These are phyloP conservation scores for Oryza longistaminata DNA, from an alignment of 176 grass and related monocot species.

Conservation along the genomic window DNA sequence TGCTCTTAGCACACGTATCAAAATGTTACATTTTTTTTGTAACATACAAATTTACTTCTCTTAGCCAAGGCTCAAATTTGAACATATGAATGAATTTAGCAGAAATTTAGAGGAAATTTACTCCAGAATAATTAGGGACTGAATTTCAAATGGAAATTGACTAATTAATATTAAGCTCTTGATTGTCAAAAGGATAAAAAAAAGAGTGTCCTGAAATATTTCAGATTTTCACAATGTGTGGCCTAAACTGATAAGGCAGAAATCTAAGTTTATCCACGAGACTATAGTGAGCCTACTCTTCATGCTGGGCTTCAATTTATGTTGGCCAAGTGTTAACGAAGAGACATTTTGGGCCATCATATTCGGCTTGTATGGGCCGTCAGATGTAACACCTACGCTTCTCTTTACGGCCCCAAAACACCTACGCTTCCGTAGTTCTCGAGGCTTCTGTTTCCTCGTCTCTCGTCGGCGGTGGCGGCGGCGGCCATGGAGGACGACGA, in stretches of 20 bases:
- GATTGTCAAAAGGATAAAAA: too few species aligned
- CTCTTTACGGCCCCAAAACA: neutral
- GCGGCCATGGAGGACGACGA: slow-evolving; percentile 65
- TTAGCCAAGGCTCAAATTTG: too few species aligned
- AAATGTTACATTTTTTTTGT: too few species aligned
- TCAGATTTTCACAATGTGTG: too few species aligned
- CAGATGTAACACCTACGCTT: neutral
- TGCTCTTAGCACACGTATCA: too few species aligned
- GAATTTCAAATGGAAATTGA: neutral
- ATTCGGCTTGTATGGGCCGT: neutral
- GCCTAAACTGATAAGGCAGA: too few species aligned
- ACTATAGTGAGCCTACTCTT: neutral
- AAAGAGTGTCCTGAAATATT: too few species aligned
- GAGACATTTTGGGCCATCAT: neutral
- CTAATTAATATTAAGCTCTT: too few species aligned
- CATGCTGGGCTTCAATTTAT: neutral
- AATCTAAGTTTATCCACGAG: too few species aligned
- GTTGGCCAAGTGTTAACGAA: neutral
- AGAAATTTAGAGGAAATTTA: neutral
- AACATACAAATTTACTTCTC: too few species aligned
- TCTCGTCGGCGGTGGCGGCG: slow-evolving; percentile 10
- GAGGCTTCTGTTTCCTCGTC: neutral
- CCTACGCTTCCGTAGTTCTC: neutral
- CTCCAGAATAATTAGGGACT: neutral
- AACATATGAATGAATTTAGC: neutral